Evolutionary conservation across 805 yeast species (phyloP).

Genomic region (Yamadazyma philogaea): DNA sequence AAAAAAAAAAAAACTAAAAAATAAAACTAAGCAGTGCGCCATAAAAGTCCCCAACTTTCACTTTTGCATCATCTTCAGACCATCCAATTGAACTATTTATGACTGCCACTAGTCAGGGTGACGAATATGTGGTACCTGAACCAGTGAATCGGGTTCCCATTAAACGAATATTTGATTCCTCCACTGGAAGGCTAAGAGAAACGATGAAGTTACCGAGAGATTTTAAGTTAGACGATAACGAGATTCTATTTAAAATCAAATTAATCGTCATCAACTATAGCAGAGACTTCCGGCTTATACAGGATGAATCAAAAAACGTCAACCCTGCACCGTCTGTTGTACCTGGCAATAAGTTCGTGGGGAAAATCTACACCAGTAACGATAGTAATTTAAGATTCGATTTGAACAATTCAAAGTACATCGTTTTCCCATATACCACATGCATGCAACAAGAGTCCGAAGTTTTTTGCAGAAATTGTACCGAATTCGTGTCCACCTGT

Average conservation of each 20-base stretch:
- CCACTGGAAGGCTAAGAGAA: conserved; percentile 19
- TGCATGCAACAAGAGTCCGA: conserved; percentile 25
- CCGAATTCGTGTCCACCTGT: conserved; percentile 2
- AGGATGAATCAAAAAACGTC: neutral
- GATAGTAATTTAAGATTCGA: conserved; percentile 12
- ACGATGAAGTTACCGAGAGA: conserved; percentile 26
- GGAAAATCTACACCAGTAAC: conserved; percentile 20
- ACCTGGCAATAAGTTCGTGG: conserved; percentile 35
- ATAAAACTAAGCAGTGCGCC: conserved; percentile 2
- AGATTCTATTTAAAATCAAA: conserved; percentile 25
- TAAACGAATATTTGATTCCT: conserved; percentile 25
- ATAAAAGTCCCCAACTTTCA: neutral
- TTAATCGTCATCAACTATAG: conserved; percentile 26
- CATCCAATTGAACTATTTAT: conserved; percentile 1
- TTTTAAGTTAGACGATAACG: conserved; percentile 17
- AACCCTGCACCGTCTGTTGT: conserved; percentile 17
- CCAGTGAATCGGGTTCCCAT: conserved; percentile 19
- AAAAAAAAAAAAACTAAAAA: neutral
- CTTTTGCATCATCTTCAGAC: neutral
- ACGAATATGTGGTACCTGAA: conserved; percentile 7
- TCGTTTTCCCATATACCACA: conserved; percentile 34
- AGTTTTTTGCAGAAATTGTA: conserved; percentile 19
- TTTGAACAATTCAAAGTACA: conserved; percentile 18
- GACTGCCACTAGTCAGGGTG: neutral
- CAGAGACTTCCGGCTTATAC: conserved; percentile 21